Conservation (phyloP, 345 rosid genomes). For the Rhodamnia argentea region DNA sequence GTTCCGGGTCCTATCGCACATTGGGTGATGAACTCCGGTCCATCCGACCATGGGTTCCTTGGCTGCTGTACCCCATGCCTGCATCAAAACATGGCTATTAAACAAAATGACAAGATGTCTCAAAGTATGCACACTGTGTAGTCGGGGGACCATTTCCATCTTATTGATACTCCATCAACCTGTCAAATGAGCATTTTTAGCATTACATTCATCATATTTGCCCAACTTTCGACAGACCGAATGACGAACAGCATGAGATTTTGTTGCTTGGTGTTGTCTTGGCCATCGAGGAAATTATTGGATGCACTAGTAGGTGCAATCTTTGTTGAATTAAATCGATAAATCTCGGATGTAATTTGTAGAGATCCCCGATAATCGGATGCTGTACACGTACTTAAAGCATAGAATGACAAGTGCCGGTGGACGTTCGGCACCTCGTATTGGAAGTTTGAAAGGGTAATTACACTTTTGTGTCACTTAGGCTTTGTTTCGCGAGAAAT, state of each 20-base stretch:
- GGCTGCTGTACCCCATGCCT: constrained; percentile 23
- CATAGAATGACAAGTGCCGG: not conserved
- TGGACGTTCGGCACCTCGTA: not conserved
- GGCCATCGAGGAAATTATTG: not conserved
- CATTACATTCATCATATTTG: not conserved
- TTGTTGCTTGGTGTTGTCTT: not conserved
- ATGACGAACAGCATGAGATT: not conserved
- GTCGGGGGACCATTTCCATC: not conserved
- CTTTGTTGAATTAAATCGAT: too few relatives aligned
- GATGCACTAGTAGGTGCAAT: too few relatives aligned
- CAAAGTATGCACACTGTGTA: not conserved
- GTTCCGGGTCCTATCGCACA: constrained; percentile 5
- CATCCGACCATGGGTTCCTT: constrained; percentile 16
- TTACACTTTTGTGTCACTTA: not conserved
- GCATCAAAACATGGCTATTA: not conserved
- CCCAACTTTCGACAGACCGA: not conserved
- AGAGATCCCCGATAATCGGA: not conserved
- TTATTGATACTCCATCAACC: not conserved
- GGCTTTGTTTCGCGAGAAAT: too few relatives aligned
- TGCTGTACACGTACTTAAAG: not conserved
- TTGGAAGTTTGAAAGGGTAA: not conserved
- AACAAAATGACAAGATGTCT: not conserved
- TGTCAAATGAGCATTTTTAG: not conserved
- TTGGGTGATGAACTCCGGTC: constrained; percentile 17
- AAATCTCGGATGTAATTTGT: too few relatives aligned